phyloP scores from a whole-genome alignment of 1,284 basidiomycete genomes.

The Tilletia setariae region DNA sequence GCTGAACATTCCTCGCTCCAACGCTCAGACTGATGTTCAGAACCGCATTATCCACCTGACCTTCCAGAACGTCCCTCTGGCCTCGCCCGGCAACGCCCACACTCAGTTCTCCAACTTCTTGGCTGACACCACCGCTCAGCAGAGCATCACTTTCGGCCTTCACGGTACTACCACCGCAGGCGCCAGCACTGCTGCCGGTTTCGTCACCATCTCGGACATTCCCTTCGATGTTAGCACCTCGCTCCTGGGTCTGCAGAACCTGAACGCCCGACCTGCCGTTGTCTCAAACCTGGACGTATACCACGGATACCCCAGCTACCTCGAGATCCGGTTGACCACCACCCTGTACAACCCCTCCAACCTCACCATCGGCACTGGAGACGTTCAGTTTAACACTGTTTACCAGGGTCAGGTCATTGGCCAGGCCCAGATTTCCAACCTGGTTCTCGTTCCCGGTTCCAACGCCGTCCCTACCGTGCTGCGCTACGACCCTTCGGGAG shows the following conservation, averaged over 20 bases:
- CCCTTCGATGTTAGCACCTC: conserved; percentile 65
- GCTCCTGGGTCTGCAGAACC: conserved; percentile 68
- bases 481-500: conserved; percentile 65
- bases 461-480: conserved; percentile 59
- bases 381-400: conserved; percentile 65
- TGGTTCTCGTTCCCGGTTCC: conserved; percentile 35
- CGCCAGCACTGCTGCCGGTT: conserved; percentile 70
- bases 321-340: conserved; percentile 67
- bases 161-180: conserved; percentile 64
- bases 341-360: conserved; percentile 60
- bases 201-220: conserved; percentile 63
- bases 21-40: conserved; percentile 65
- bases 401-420: conserved; percentile 66
- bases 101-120: conserved; percentile 65
- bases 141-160: conserved; percentile 62
- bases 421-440: conserved; percentile 61
- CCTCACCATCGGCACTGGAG: conserved; percentile 68
- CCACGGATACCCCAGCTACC: conserved; percentile 66
- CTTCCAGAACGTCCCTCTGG: conserved; percentile 66
- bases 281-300: conserved; percentile 68
- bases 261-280: conserved; percentile 64
- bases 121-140: conserved; percentile 64
- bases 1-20: conserved; percentile 65
- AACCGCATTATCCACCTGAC: conserved; percentile 65
- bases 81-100: conserved; percentile 62